A percentile compares a stretch with the other conserved stretches of the same genome.
Conservation (phyloP, 1,139 yeast genomes). For the Suhomyces taliae region DNA sequence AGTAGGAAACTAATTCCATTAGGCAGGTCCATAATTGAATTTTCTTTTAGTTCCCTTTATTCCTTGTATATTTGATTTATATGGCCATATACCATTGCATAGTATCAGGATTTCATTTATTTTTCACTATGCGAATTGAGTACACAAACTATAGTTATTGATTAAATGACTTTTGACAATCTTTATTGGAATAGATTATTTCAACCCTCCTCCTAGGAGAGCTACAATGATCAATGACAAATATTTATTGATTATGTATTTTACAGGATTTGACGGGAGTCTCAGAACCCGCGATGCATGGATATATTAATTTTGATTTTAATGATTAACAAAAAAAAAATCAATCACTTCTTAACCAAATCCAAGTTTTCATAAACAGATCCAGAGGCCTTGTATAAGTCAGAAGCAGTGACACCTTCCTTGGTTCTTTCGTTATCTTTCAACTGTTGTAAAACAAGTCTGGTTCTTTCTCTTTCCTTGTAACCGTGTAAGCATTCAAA, state of each 20-base stretch:
- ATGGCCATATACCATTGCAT: no score
- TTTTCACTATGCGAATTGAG: no score
- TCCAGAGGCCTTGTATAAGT: slow-evolving; percentile 46
- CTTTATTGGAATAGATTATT: no score
- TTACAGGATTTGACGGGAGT: not conserved
- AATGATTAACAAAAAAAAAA: not conserved
- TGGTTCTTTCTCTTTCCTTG: slow-evolving; percentile 49
- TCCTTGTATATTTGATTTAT: no score
- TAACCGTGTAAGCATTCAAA: slow-evolving; percentile 50
- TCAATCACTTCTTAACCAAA: slow-evolving; percentile 30
- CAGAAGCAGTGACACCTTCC: slow-evolving; percentile 45
- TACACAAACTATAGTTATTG: no score
- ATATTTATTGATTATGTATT: not conserved
- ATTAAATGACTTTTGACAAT: no score
- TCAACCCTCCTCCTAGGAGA: not conserved
- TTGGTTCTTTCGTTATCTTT: slow-evolving; percentile 43
- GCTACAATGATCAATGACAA: not conserved
- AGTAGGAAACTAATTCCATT: no score
- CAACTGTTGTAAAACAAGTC: slow-evolving; percentile 49
- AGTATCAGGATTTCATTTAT: no score
- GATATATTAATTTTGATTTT: not conserved
- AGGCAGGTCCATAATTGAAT: no score
- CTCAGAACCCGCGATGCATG: not conserved
- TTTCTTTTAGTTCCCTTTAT: no score
- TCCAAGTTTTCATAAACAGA: slow-evolving; percentile 48